Conservation (phyloP, 2,329 filamentous ascomycete genomes). For the Aspergillus latus region DNA sequence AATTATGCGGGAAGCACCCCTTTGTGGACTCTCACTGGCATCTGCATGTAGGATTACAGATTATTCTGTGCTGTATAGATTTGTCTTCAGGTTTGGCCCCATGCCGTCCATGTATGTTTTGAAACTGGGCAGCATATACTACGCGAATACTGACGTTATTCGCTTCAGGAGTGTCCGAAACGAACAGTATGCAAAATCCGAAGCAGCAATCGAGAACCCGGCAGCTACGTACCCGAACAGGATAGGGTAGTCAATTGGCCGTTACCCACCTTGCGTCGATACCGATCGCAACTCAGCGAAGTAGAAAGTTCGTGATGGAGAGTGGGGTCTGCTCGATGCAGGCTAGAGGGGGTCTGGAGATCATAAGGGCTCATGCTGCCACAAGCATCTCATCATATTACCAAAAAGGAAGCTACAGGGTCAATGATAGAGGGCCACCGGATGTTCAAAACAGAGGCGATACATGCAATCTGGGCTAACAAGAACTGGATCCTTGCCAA, state of each 20-base stretch:
- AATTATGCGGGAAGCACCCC: neutral
- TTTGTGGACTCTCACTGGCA: too few relatives aligned
- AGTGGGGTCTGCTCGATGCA: too few relatives aligned
- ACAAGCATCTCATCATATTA: neutral
- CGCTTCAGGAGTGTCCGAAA: neutral
- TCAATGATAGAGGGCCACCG: neutral
- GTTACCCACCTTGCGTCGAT: neutral
- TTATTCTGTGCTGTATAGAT: too few relatives aligned
- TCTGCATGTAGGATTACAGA: too few relatives aligned
- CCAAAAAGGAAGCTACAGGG: neutral
- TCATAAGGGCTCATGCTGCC: neutral
- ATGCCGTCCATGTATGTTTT: too few relatives aligned
- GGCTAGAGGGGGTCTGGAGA: neutral
- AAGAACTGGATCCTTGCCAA: neutral
- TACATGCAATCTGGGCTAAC: slow-evolving; percentile 1
- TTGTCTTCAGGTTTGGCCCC: too few relatives aligned
- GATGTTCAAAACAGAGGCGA: neutral
- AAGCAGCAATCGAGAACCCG: neutral
- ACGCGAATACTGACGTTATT: neutral
- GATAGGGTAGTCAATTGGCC: neutral
- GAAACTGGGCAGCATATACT: neutral
- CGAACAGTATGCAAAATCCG: neutral
- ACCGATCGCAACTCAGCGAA: neutral
- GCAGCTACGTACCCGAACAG: neutral
- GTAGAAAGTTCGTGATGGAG: neutral